Base-by-base conservation (phyloP, 495 filamentous ascomycete genomes). In the Hapsidospora chrysogenum region DNA sequence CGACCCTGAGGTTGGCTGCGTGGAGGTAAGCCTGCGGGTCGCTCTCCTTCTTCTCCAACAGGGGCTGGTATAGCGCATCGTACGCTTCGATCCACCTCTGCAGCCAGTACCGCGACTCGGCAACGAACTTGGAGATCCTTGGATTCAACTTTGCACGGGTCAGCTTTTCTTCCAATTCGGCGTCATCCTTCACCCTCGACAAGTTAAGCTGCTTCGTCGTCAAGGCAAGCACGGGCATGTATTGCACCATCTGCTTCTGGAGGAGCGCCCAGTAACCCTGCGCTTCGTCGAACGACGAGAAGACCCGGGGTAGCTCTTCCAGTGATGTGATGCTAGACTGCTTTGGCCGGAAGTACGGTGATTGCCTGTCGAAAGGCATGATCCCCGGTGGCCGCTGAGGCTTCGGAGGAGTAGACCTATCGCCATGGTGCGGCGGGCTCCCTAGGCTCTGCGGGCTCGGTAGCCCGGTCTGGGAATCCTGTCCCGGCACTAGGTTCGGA, bases 91-190 rank as follows among this genome's bases (percentile, higher is more conserved):
- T 39, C 28, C 31, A 35, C 17, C 33, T 9, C 15, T 35, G 22
- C 23, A 41, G 18, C 19, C 55, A 54, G 36, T 40, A 56, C 25
- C 52, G 54, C n/a, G 52, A 54, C 33, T 52, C 50, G 29, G 34
- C 46, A 11, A 58, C 49, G 27, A 53, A 58, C 32, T 26, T 56
- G 36, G 45, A 39, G 19, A 36, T 9, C 1, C 13, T 16, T 8
- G 33, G 17, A 8, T 36, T 36, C 15, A 16, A 11, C 11, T 17
- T 25, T 11, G 26, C 20, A 10, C 33, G 16, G 9, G 10, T 22
- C 8, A 36, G 20, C 15, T 36, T 36, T 9, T 9, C 9, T 5
- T 36, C 33, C 1, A 36, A 2, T 9, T 36, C 33, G 13, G 21
- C 33, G 0, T 11, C 17, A 9, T 36, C 33, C 6, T 3, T 17